Percentiles rank a stretch among this genome's conserved stretches.
Evolutionary conservation across 2,329 filamentous ascomycete species (phyloP).

Genomic region (Emmonsia crescens): DNA sequence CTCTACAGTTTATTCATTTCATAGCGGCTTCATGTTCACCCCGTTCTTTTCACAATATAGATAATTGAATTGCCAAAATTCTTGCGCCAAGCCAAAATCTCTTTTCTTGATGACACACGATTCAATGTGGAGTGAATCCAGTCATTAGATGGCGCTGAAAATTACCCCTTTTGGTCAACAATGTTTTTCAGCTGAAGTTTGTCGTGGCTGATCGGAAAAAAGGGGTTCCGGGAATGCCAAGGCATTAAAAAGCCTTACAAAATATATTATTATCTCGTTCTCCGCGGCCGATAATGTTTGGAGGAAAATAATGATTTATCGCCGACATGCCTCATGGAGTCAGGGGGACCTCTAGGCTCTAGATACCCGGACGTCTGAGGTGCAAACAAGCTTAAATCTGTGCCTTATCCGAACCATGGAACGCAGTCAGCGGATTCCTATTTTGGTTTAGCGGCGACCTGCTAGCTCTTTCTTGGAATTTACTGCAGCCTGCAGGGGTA

Average conservation of each 20-base stretch:
- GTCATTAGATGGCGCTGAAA: not conserved
- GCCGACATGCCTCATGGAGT: not conserved
- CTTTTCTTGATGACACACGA: not conserved
- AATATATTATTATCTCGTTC: not conserved
- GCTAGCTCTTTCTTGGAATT: not conserved
- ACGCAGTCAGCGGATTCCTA: not conserved
- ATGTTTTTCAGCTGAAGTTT: not conserved
- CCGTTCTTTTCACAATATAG: not conserved
- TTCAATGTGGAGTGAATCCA: not conserved
- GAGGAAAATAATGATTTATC: not conserved
- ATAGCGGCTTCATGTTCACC: not conserved
- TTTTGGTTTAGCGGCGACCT: not conserved
- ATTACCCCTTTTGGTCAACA: not conserved
- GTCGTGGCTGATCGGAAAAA: not conserved
- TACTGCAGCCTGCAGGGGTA: too few relatives aligned
- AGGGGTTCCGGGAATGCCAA: not conserved
- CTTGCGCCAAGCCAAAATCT: not conserved
- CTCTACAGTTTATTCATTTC: not conserved
- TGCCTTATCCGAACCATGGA: not conserved
- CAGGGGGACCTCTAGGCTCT: not conserved
- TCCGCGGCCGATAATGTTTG: not conserved
- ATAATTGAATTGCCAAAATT: not conserved
- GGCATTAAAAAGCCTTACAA: not conserved
- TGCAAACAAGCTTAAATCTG: not conserved
- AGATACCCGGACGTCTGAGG: not conserved